Percentiles rank a stretch among this genome's conserved stretches.
phyloP scores from a whole-genome alignment of 805 yeast genomes.

The Yarrowia sp. region DNA sequence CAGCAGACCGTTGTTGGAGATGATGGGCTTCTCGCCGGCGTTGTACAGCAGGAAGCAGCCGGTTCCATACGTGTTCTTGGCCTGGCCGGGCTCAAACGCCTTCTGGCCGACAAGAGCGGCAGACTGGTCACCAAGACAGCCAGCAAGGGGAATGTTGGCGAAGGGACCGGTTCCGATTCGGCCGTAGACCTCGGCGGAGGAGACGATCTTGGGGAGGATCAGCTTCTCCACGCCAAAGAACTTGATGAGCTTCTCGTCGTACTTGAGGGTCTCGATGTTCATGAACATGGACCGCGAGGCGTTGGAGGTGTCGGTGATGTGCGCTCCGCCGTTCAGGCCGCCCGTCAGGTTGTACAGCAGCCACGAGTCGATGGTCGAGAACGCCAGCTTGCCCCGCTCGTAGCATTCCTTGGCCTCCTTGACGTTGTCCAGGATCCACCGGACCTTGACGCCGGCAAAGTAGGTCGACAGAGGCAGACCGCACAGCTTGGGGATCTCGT shows the following conservation, averaged over 20 bases:
- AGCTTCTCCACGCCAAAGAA: conserved; percentile 77
- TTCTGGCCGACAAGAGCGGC: conserved; percentile 91
- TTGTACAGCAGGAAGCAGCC: conserved; percentile 90
- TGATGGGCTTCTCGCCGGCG: conserved; percentile 71
- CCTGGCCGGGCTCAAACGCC: conserved; percentile 79
- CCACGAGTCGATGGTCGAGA: conserved; percentile 96
- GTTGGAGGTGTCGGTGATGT: conserved; percentile 83
- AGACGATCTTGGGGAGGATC: conserved; percentile 73
- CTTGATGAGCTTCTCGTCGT: conserved; percentile 70
- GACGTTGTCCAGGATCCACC: conserved; percentile 85
- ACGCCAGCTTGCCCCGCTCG: conserved; percentile 75
- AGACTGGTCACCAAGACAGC: conserved; percentile 92
- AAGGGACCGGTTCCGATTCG: conserved; percentile 52
- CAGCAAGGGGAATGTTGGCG: conserved; percentile 71
- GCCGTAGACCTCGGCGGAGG: conserved; percentile 79
- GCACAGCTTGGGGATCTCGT: conserved; percentile 58
- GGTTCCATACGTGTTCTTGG: conserved; percentile 95
- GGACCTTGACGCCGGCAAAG: conserved; percentile 84
- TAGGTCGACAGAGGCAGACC: conserved; percentile 91
- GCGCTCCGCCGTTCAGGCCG: conserved; percentile 53
- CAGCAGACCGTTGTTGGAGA: conserved; percentile 75
- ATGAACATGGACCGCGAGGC: conserved; percentile 89
- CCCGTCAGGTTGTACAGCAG: conserved; percentile 76
- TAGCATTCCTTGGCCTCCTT: conserved; percentile 63
- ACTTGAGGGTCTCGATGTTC: conserved; percentile 71